These are phyloP conservation scores for Neurospora discreta DNA, from an alignment of 495 filamentous ascomycete species.

Conservation along the genomic window DNA sequence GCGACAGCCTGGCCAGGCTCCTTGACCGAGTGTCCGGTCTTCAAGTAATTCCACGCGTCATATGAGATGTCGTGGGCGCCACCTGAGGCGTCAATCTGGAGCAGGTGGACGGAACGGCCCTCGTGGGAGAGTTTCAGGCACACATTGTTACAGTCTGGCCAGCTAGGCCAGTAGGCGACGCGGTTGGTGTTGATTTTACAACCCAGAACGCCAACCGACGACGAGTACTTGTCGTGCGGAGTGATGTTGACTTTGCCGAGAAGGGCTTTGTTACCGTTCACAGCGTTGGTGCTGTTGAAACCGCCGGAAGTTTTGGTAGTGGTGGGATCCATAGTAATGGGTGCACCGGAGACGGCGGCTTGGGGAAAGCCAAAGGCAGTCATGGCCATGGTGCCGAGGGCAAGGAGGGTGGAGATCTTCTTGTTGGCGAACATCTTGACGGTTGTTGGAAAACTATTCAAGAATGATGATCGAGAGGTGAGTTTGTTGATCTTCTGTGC, in stretches of 20 bases:
- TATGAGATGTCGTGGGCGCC: constrained; percentile 32
- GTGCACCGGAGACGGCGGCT: no score
- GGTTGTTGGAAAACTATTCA: no score
- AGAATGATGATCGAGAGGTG: no score
- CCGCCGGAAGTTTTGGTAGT: no score
- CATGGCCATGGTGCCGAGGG: no score
- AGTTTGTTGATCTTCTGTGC: no score
- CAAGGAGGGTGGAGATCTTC: no score
- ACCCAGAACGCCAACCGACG: constrained; percentile 32
- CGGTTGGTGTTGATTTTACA: constrained; percentile 35
- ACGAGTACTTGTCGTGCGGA: constrained; percentile 32
- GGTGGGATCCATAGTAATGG: no score
- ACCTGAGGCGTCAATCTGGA: constrained; percentile 30
- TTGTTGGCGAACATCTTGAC: no score
- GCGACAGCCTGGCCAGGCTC: constrained; percentile 22
- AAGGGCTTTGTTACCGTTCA: no score
- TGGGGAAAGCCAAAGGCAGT: no score
- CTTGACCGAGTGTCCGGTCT: constrained; percentile 25
- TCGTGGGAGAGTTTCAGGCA: constrained; percentile 27
- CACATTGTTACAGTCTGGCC: constrained; percentile 32
- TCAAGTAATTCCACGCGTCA: constrained; percentile 33
- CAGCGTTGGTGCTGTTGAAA: no score
- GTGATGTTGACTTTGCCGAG: constrained; percentile 5
- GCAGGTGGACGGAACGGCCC: constrained; percentile 28
- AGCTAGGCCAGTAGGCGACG: constrained; percentile 31